A percentile compares a stretch with the other conserved stretches of the same genome.
Evolutionary conservation across 129 eudicot species (phyloP).

Genomic region (Helianthus annuus): HanXRQr2.0-SUNRISE NC_035438.2:77581761-77582260

Average conservation of each 20-base stretch:
- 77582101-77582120: background rate
- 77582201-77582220: conserved; percentile 25
- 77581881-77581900: background rate
- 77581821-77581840: conserved; percentile 1
- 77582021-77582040: conserved; percentile 36
- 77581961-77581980: conserved; percentile 73
- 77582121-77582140: background rate
- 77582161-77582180: conserved; percentile 42
- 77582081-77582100: background rate
- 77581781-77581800: conserved; percentile 9
- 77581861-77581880: background rate
- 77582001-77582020: conserved; percentile 42
- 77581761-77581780: no score
- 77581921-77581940: conserved; percentile 45
- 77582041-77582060: conserved; percentile 36
- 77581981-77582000: conserved; percentile 60
- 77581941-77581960: conserved; percentile 65
- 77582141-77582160: background rate
- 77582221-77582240: conserved; percentile 14
- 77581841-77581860: background rate
- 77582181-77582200: conserved; percentile 31
- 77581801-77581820: background rate
- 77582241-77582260: conserved; percentile 13
- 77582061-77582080: conserved; percentile 8
- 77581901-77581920: conserved; percentile 6